Base-by-base conservation (phyloP, 768 basidiomycete genomes). In the Cyclocybe cylindracea region DNA sequence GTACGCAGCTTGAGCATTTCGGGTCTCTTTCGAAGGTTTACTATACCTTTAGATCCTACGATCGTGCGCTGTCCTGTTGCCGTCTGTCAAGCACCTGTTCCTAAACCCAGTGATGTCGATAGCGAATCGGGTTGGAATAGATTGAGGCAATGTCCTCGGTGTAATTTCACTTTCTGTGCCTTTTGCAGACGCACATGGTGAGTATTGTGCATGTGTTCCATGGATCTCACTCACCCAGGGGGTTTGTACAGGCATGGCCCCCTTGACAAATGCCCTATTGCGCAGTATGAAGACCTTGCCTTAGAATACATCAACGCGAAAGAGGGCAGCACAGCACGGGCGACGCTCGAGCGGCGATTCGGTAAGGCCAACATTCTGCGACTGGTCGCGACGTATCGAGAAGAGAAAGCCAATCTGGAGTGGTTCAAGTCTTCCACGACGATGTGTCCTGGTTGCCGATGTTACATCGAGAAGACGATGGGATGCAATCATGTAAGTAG, bases 401-500 rank as follows among this genome's bases (percentile, higher is more conserved):
- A 95, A 66, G 91, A 92, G 32, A 77, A 82, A 65, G 78, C 82
- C 57, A 94, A 89, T 67, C 77, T 75, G 58, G 71, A 80, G 59
- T 95, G 89, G 90, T 73, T 95, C 24, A 76, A 83, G 29, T 63
- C 71, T 33, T 82, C 79, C 38, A 89, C 93, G 9, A 86, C 78
- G 68, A 72, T 74, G 14, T 91, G 89, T 63, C 89, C 92, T 4
- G 84, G 84, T 5, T 95, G 94, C 69, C 59, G 70, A 5, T 78
- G 89, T 10, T 74, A 80, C 53, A 86, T 94, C 9, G 87, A 91
- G 70, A 91, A 91, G 70, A 80, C 76, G 13, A 58, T 78, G 53
- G 93, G 93, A 2, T 95, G 94, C 70, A 95, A 95, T 67, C 94
- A 96, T 70, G 92, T 93, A 72, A 55, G 86, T 72, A 53, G 38